phyloP scores from a whole-genome alignment of 306 rosid species.

The Clitoria ternatea region DNA sequence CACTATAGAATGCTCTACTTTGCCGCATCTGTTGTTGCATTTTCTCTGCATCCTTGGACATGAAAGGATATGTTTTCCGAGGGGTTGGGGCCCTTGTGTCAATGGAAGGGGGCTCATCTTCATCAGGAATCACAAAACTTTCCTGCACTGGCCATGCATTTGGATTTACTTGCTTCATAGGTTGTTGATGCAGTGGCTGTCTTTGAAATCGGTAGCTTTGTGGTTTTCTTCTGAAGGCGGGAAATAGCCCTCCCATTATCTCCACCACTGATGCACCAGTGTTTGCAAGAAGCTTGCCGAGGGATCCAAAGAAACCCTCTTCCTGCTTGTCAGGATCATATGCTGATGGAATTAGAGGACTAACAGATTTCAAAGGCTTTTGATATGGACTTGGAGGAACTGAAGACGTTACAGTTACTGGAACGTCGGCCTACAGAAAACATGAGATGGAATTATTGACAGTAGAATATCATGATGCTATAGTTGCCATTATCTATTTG shows the following conservation, averaged over 20 bases:
- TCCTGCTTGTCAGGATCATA: slow-evolving; percentile 74
- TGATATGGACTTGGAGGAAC: slow-evolving; percentile 46
- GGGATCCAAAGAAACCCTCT: slow-evolving; percentile 78
- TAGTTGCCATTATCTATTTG: not conserved
- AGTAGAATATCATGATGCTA: not conserved
- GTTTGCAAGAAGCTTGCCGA: slow-evolving; percentile 63
- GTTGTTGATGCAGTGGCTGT: slow-evolving; percentile 38
- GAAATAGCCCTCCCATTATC: slow-evolving; percentile 70
- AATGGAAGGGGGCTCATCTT: slow-evolving; percentile 78
- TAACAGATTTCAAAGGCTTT: slow-evolving; percentile 63
- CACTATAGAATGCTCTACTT: slow-evolving; percentile 64
- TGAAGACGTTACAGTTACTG: slow-evolving; percentile 29
- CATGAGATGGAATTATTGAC: slow-evolving; percentile 16
- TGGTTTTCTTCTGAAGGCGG: slow-evolving; percentile 52
- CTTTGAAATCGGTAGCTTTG: slow-evolving; percentile 37
- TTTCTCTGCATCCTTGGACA: slow-evolving; percentile 82
- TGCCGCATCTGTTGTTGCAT: slow-evolving; percentile 69
- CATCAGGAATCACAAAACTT: slow-evolving; percentile 77
- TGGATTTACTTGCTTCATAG: slow-evolving; percentile 43
- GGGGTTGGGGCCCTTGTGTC: slow-evolving; percentile 82
- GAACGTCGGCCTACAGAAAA: slow-evolving; percentile 47
- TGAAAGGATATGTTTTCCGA: slow-evolving; percentile 80
- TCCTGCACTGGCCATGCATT: slow-evolving; percentile 82
- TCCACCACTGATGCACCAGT: slow-evolving; percentile 48
- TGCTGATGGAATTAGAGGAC: slow-evolving; percentile 73